Evolutionary conservation across 1,139 yeast species (phyloP), one percentile per base, ranked within the genome.

Genomic region (Geotrichum macrosporum): DNA sequence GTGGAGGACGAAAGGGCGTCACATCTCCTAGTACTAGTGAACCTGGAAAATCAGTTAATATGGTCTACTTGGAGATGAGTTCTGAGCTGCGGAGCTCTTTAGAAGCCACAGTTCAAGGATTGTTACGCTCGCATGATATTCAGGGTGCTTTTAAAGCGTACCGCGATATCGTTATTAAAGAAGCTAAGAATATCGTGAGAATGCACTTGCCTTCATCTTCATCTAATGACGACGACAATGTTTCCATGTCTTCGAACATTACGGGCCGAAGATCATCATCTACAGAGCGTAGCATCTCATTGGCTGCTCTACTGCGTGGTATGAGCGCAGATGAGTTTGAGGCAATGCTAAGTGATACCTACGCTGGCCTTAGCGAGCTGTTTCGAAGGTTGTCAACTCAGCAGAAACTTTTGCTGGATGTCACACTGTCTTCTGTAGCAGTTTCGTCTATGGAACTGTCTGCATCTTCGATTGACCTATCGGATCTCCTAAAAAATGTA

Each of bases 241-340:
- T 50, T 27, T 59, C 63, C 1, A 48, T 57, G 38, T 51, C 55
- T 21, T 59, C 65, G 3, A 55, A 48, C 38, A 43, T 53, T 44
- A 54, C 63, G 19, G 50, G 55, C 2, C 43, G 50, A 12, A n/a
- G n/a, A n/a, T n/a, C n/a, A n/a, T 36, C 55, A 13, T 51, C 62
- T 1, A 55, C 59, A n/a, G 68, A 64, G 22, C 61, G 60, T 44
- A 58, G 66, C 27, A 51, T 52, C 2, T 51, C 57, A 4, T 67
- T 84, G 33, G 81, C 89, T 1, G 63, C 74, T 1, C 66, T 75
- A 50, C 72, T 86, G 42, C 78, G 80, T 54, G 75, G 77, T 4
- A 74, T 87, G 72, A 72, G 87, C 0, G 81, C 89, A 0, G 66
- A 68, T 16, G 96, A 85, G 51, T 88, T 88, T 57, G 88, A 84